Evolutionary conservation across 441 rosid species (phyloP).

Genomic region (Gossypium gossypioides): DNA sequence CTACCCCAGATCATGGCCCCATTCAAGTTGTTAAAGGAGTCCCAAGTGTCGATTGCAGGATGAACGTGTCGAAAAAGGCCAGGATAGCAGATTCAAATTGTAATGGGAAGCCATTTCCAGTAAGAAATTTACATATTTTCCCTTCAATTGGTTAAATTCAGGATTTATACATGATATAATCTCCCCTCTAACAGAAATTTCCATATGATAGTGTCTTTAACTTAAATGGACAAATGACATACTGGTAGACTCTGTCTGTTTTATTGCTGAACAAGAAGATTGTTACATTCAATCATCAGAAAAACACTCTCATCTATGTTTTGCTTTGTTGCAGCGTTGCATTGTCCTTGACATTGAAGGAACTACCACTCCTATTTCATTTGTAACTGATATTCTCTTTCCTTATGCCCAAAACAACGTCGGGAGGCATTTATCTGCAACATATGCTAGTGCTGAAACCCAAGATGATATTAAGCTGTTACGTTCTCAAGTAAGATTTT

Average conservation of each 20-base stretch:
- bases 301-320: slow-evolving; percentile 1
- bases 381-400: slow-evolving; percentile 78
- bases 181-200: not conserved
- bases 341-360: slow-evolving; percentile 95
- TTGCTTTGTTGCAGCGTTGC: slow-evolving; percentile 50
- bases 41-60: slow-evolving; percentile 20
- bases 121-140: slow-evolving; percentile 23
- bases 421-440: slow-evolving; percentile 61
- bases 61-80: slow-evolving; percentile 30
- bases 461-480: slow-evolving; percentile 63
- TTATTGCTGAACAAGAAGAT: not conserved
- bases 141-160: slow-evolving; percentile 6
- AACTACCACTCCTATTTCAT: slow-evolving; percentile 89
- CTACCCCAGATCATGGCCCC: slow-evolving; percentile 72
- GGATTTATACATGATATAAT: not conserved
- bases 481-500: slow-evolving; percentile 55
- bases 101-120: slow-evolving; percentile 31
- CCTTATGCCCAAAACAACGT: slow-evolving; percentile 87
- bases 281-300: not conserved
- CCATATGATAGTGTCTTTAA: not conserved
- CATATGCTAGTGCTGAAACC: slow-evolving; percentile 69
- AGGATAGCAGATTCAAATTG: slow-evolving; percentile 33
- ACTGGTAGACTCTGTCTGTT: not conserved
- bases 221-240: not conserved
- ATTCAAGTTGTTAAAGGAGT: slow-evolving; percentile 31